These are phyloP conservation scores for Neurospora sp. DNA, from an alignment of 495 filamentous ascomycete species.

Conservation along the genomic window DNA sequence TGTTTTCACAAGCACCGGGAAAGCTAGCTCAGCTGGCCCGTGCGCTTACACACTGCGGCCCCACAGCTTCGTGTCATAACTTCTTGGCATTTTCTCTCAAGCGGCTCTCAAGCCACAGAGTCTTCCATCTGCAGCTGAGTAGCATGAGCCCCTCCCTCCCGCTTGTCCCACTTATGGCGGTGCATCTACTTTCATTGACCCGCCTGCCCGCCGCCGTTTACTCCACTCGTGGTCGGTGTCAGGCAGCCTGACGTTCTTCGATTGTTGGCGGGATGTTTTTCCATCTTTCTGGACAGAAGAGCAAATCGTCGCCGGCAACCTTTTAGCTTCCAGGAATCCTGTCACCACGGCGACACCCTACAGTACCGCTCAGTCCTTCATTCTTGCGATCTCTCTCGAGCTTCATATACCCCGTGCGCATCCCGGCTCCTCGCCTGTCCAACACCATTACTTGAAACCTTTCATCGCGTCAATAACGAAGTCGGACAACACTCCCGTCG, in stretches of 20 bases:
- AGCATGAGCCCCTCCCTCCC: neutral
- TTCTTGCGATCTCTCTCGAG: constrained; percentile 3
- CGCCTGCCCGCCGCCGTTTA: neutral
- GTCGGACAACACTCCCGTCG: constrained; percentile 1
- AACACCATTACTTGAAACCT: neutral
- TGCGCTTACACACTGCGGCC: neutral
- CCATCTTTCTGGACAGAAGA: constrained; percentile 3
- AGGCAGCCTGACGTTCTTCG: constrained; percentile 18
- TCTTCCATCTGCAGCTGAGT: neutral
- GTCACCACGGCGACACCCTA: neutral
- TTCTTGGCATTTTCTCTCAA: neutral
- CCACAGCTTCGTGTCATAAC: neutral
- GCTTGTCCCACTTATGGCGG: neutral
- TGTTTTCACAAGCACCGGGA: neutral
- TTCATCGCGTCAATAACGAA: neutral
- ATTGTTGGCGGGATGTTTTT: constrained; percentile 1
- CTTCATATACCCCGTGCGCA: constrained; percentile 2
- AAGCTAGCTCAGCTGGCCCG: neutral
- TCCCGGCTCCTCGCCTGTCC: neutral
- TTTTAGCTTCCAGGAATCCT: neutral
- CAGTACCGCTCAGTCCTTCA: neutral
- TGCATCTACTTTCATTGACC: neutral
- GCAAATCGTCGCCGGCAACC: constrained; percentile 6
- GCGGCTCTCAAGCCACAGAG: neutral
- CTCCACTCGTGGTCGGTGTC: constrained; percentile 1